Conservation (phyloP, 1,284 basidiomycete species). For the Heliocybe sulcata region DNA sequence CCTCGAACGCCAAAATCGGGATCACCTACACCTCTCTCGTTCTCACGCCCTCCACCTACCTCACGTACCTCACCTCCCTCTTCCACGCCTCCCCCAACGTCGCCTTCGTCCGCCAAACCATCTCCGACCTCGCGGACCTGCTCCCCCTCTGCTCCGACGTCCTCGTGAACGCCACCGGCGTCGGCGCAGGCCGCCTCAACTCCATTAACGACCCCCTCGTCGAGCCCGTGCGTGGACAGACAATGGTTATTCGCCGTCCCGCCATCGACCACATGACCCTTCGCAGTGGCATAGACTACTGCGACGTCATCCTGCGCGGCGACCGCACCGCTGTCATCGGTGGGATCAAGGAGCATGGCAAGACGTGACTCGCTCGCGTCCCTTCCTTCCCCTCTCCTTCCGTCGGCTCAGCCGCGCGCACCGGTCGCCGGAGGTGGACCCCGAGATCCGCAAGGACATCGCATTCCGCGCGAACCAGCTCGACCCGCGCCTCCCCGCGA, state of each 20-base stretch:
- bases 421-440: not conserved
- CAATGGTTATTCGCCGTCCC: not conserved
- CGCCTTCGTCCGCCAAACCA: not conserved
- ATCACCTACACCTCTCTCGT: conserved; percentile 1
- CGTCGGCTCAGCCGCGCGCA: not conserved
- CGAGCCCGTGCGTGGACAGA: conserved; percentile 1
- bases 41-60: conserved; percentile 1
- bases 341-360: conserved; percentile 2
- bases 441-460: not conserved
- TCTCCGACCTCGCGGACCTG: not conserved
- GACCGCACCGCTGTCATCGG: conserved; percentile 2
- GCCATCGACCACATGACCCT: not conserved
- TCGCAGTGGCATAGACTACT: not conserved
- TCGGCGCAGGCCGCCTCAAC: not conserved
- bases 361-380: not conserved
- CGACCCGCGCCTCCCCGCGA: conserved; percentile 1
- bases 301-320: conserved; percentile 1
- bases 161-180: conserved; percentile 1
- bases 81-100: not conserved
- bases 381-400: not conserved
- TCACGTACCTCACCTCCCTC: not conserved
- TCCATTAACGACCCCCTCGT: not conserved
- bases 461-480: not conserved
- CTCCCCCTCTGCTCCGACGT: not conserved
- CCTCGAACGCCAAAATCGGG: conserved; percentile 2